Evolutionary conservation across 148 eudicot species (phyloP), one percentile per base, ranked within the genome.

Genomic region (Rhododendron williamsianum): DNA sequence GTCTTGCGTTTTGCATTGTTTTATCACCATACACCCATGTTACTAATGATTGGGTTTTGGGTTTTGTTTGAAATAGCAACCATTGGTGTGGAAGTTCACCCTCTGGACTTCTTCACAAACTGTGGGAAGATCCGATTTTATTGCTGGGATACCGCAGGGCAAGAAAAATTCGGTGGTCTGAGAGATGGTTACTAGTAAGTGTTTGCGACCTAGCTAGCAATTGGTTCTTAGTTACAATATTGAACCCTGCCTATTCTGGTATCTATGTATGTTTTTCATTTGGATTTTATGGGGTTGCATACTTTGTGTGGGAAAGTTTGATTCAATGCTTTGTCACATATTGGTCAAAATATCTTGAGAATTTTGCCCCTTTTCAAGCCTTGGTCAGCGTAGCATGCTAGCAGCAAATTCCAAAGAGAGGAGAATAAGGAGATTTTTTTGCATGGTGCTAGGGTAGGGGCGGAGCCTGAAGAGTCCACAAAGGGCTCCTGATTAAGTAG

Each of bases 61-160:
- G 46, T 9, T 12, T 38, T 81, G 38, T 60, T 38, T 84, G 67
- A 81, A 54, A 4, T 87, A 87, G 90, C 90, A 77, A 89, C 90
- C 51, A 89, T 89, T 82, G 90, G 90, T 56, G 90, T 89, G 4
- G 90, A 89, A 80, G 90, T 89, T 52, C 90, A 86, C 77, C 90
- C 90, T 65, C 41, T 89, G 86, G 90, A 89, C 67, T 89, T 89
- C 89, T 76, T 51, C 35, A 89, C 90, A 82, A 84, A 77, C 79
- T 58, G 74, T 77, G 90, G 90, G 11, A 69, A 81, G 33, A 41
- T 89, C 4, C 78, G 90, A 80, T 89, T 84, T 86, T 86, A 89
- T 54, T 89, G 90, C 67, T 89, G 90, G 90, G 90, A 89, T 82
- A 89, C 90, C 16, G 90, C 90, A 33, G 90, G 90, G n/a, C 90